phyloP scores from a whole-genome alignment of 805 yeast genomes.

The Debaryomyces hansenii region DNA sequence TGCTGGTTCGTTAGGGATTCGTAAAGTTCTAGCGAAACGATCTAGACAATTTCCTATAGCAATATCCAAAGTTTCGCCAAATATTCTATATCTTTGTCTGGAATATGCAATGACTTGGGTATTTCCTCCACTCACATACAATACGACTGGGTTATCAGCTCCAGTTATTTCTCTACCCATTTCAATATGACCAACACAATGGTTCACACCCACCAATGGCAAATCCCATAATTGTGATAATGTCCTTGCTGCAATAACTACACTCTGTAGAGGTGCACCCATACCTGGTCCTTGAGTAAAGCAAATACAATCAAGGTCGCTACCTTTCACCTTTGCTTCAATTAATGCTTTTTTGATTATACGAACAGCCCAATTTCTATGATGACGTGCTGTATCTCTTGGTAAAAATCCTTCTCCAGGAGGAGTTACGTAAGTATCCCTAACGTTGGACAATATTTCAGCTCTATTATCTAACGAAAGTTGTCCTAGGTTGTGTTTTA shows the following conservation, averaged over 20 bases:
- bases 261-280: constrained; percentile 98
- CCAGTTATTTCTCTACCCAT: constrained; percentile 99
- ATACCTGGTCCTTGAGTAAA: constrained; percentile 99
- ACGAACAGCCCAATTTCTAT: constrained; percentile 89
- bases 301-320: constrained; percentile 75
- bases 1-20: constrained; percentile 88
- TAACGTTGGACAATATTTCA: constrained; percentile 77
- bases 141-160: constrained; percentile 95
- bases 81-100: constrained; percentile 89
- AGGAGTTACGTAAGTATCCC: constrained; percentile 95
- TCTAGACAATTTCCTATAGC: constrained; percentile 98
- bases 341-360: constrained; percentile 63
- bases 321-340: constrained; percentile 54
- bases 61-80: constrained; percentile 97
- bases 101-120: constrained; percentile 98
- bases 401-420: constrained; percentile 99
- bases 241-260: constrained; percentile 89
- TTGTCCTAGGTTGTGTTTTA: constrained; percentile 68
- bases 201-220: constrained; percentile 93
- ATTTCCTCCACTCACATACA: constrained; percentile 97
- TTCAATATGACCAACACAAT: constrained; percentile 97
- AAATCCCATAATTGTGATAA: constrained; percentile 74
- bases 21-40: constrained; percentile 88
- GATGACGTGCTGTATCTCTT: constrained; percentile 95
- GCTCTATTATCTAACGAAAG: constrained; percentile 61